phyloP scores from a whole-genome alignment of 768 basidiomycete genomes.

The Naganishia vaughanmartiniae region DNA sequence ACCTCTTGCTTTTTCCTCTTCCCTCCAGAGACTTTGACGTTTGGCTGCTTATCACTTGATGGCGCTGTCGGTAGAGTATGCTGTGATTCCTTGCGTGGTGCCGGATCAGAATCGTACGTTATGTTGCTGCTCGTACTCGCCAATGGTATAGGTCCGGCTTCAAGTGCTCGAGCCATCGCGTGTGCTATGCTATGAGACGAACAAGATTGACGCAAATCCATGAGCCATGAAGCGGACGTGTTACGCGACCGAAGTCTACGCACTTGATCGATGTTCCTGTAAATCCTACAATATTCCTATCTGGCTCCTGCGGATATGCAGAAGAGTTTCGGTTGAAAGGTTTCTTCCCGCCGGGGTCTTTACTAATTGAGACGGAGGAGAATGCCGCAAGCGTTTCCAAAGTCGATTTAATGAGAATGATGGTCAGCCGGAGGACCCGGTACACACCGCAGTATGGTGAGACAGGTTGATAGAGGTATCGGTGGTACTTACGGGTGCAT shows the following conservation, averaged over 20 bases:
- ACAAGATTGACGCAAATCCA: too few relatives aligned
- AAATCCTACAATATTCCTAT: constrained; percentile 11
- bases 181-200: background rate
- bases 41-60: background rate
- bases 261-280: constrained; percentile 20
- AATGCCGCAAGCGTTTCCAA: background rate
- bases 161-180: constrained; percentile 18
- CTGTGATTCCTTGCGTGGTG: constrained; percentile 6
- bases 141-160: background rate
- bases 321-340: background rate
- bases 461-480: too few relatives aligned
- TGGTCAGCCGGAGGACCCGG: background rate
- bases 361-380: background rate
- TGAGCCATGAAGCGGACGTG: too few relatives aligned
- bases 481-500: constrained; percentile 10
- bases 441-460: too few relatives aligned
- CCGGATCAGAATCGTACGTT: constrained; percentile 1
- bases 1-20: constrained; percentile 15
- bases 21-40: constrained; percentile 15
- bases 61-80: background rate
- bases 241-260: background rate
- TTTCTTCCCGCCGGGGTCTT: background rate
- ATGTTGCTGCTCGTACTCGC: constrained; percentile 4
- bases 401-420: background rate
- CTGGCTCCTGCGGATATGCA: background rate